Percentiles rank a stretch among this genome's conserved stretches.
Evolutionary conservation across 2,329 filamentous ascomycete species (phyloP).

Genomic region (Pseudopithomyces maydicus): DNA sequence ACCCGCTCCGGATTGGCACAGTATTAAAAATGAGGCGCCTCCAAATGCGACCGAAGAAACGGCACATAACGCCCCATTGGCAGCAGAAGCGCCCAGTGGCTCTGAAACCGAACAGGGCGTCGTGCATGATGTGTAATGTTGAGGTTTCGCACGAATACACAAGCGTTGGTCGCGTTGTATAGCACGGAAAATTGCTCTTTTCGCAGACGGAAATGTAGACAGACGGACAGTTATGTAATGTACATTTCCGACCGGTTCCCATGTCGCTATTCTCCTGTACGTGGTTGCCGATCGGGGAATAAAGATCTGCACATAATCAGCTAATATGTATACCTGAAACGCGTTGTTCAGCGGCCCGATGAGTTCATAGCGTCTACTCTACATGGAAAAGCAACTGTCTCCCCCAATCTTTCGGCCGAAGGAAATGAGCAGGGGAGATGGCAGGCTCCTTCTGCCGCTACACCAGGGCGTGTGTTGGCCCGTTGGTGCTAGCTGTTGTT

Average conservation of each 20-base stretch:
- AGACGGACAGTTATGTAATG: background rate
- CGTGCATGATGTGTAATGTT: conserved; percentile 2
- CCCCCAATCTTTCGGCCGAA: background rate
- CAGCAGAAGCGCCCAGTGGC: background rate
- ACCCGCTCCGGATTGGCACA: conserved; percentile 45
- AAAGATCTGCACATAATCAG: conserved; percentile 1
- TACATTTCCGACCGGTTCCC: conserved; percentile 3
- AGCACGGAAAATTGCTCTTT: background rate
- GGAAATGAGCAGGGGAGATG: conserved; percentile 3
- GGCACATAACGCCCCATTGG: conserved; percentile 24
- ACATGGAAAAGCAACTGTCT: too few relatives aligned
- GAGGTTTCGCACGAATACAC: background rate
- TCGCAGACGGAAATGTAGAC: background rate
- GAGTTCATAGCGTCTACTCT: too few relatives aligned
- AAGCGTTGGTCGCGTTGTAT: background rate
- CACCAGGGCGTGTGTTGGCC: background rate
- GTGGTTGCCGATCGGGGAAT: conserved; percentile 1
- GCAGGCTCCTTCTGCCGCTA: background rate
- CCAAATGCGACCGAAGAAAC: conserved; percentile 31
- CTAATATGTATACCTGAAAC: background rate
- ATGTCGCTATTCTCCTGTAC: background rate
- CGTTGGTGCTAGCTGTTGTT: too few relatives aligned
- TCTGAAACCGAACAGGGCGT: conserved; percentile 6
- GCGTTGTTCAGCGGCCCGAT: background rate
- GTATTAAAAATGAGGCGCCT: conserved; percentile 27